phyloP scores from a whole-genome alignment of 202 grass and related monocot genomes.

The Digitaria exilis region DNA sequence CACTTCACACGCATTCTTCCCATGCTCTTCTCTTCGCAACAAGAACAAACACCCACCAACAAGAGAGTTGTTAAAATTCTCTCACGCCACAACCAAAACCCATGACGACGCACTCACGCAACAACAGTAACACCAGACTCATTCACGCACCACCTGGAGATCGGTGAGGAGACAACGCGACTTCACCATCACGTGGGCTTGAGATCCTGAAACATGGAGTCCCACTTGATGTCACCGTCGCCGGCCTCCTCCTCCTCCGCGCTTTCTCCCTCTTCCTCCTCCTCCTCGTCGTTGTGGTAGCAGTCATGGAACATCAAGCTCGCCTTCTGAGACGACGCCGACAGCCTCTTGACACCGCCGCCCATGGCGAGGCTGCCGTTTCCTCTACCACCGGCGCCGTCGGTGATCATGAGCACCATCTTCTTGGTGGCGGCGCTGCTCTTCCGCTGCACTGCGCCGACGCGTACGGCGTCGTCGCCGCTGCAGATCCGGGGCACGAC shows the following conservation, averaged over 20 bases:
- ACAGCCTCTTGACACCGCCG: neutral
- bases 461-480: slow-evolving; percentile 17
- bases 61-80: slow-evolving; percentile 38
- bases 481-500: slow-evolving; percentile 48
- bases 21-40: neutral
- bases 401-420: slow-evolving; percentile 72
- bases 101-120: neutral
- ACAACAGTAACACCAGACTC: neutral
- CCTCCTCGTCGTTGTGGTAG: slow-evolving; percentile 5
- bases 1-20: neutral
- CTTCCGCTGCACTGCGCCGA: slow-evolving; percentile 39
- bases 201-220: slow-evolving; percentile 69
- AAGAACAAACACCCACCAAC: neutral
- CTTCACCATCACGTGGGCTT: slow-evolving; percentile 54
- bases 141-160: neutral
- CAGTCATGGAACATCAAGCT: slow-evolving; percentile 57
- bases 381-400: slow-evolving; percentile 4
- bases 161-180: neutral
- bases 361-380: neutral
- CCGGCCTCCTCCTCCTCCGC: neutral
- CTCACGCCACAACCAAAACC: slow-evolving; percentile 10
- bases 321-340: slow-evolving; percentile 43
- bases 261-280: rapidly evolving
- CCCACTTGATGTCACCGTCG: slow-evolving; percentile 57
- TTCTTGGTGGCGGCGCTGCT: slow-evolving; percentile 34